These are phyloP conservation scores for Metschnikowia vanudenii DNA, from an alignment of 805 yeast genomes.

Conservation along the genomic window DNA sequence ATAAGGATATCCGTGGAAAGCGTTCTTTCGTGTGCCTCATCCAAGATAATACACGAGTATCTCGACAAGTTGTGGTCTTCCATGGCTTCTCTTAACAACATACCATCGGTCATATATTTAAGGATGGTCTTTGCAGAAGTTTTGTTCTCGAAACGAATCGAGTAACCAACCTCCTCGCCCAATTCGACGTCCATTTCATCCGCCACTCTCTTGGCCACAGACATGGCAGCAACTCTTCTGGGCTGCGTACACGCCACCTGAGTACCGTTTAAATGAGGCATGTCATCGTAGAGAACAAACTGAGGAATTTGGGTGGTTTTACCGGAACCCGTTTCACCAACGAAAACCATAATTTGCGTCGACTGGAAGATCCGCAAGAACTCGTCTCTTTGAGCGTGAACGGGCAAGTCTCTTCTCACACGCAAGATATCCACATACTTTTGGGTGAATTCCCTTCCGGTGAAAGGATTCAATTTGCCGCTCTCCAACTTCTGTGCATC, in stretches of 20 bases:
- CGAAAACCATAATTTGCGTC: constrained; percentile 94
- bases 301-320: constrained; percentile 98
- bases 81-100: constrained; percentile 96
- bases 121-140: constrained; percentile 77
- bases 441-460: constrained; percentile 58
- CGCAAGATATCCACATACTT: constrained; percentile 77
- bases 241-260: constrained; percentile 97
- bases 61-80: constrained; percentile 79
- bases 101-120: constrained; percentile 98
- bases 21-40: constrained; percentile 98
- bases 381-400: constrained; percentile 88
- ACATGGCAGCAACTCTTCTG: constrained; percentile 98
- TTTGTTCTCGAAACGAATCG: constrained; percentile 89
- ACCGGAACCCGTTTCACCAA: constrained; percentile 99
- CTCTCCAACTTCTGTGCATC: constrained; percentile 60
- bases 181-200: constrained; percentile 93
- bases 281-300: constrained; percentile 86
- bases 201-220: constrained; percentile 96
- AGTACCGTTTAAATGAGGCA: constrained; percentile 80
- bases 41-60: constrained; percentile 88
- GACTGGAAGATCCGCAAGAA: constrained; percentile 80
- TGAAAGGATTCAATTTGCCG: constrained; percentile 72
- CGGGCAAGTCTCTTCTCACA: constrained; percentile 84
- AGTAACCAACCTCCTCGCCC: constrained; percentile 95
- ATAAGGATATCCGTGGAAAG: constrained; percentile 93